Percentiles rank a stretch among this genome's conserved stretches.
Evolutionary conservation across 305 asterid species (phyloP).

Genomic region (Galium porrigens): DNA sequence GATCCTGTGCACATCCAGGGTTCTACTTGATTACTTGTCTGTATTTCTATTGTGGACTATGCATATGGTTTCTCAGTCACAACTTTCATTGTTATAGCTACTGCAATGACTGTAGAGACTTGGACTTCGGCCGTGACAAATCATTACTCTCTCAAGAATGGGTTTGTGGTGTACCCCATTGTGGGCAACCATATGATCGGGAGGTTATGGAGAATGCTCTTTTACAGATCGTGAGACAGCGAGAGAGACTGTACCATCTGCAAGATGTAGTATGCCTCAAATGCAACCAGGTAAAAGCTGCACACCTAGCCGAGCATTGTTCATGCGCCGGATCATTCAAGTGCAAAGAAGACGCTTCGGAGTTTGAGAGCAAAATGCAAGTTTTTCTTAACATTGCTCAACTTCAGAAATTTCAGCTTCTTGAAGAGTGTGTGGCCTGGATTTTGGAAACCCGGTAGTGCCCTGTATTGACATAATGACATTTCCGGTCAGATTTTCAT

Average conservation of each 20-base stretch:
- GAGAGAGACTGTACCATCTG: conserved; percentile 73
- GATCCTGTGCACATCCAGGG: background rate
- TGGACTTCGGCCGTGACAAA: conserved; percentile 60
- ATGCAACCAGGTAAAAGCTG: conserved; percentile 76
- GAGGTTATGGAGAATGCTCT: conserved; percentile 72
- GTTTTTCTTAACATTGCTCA: conserved; percentile 46
- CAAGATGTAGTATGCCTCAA: conserved; percentile 84
- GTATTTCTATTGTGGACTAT: background rate
- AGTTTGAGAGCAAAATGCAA: conserved; percentile 53
- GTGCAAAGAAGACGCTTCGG: conserved; percentile 56
- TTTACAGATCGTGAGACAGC: conserved; percentile 66
- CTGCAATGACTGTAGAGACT: conserved; percentile 87
- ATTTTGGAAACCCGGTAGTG: conserved; percentile 34
- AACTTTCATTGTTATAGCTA: conserved; percentile 31
- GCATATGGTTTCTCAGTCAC: conserved; percentile 6
- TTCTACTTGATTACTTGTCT: background rate
- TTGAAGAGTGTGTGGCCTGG: conserved; percentile 67
- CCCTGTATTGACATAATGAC: background rate
- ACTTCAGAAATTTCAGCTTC: conserved; percentile 61
- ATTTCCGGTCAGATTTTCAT: background rate
- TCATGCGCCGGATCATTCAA: conserved; percentile 66
- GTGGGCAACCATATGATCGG: conserved; percentile 77
- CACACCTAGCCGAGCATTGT: conserved; percentile 69
- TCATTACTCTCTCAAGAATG: conserved; percentile 53
- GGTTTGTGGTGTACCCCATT: conserved; percentile 62